Evolutionary conservation across 805 yeast genomes (phyloP), one percentile per base, ranked within the genome.

Genomic region (Saturnispora sekii): DNA sequence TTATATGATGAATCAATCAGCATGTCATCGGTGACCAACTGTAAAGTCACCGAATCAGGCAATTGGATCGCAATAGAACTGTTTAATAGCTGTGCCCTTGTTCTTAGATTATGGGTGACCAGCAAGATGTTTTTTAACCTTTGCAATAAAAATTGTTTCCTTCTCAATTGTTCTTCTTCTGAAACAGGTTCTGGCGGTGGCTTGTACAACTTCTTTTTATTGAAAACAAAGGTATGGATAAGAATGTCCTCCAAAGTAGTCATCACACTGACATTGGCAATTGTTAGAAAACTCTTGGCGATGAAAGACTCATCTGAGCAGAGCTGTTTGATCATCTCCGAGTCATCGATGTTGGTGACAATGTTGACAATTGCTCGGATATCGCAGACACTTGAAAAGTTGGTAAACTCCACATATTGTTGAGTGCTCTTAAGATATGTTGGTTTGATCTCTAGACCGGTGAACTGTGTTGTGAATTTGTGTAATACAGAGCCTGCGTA

Each of bases 1-100:
- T 57, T 47, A 5, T 51, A 44, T 4, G 62, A 51, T 3, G 60
- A 55, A 48, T 60, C 64, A 10, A 58, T 14, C 2, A 56, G 40
- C 2, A 54, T 43, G 46, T 61, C 65, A 40, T 58, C 61, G 10
- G 57, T 14, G 12, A 48, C 29, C 16, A 57, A 31, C 15, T 47
- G 40, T 4, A 44, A 30, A 2, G 42, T 18, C 7, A 58, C 15
- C 5, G 45, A 46, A 2, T 53, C 52, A 7, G 40, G 36, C 8
- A 59, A 31, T 3, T 43, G 32, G 2, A 58, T 9, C 21, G 45
- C 44, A 21, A 56, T n/a, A 14, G 42, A 32, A 10, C 56, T 38
- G n/a, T 55, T 50, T 15, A 58, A 29, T 9, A 59, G 37, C 31
- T 61, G 65, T 5, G 54, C 34, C 43, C 60, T 52, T 1, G 54